Base-by-base conservation (phyloP, 805 yeast genomes). In the Danielozyma ontarioensis region DNA sequence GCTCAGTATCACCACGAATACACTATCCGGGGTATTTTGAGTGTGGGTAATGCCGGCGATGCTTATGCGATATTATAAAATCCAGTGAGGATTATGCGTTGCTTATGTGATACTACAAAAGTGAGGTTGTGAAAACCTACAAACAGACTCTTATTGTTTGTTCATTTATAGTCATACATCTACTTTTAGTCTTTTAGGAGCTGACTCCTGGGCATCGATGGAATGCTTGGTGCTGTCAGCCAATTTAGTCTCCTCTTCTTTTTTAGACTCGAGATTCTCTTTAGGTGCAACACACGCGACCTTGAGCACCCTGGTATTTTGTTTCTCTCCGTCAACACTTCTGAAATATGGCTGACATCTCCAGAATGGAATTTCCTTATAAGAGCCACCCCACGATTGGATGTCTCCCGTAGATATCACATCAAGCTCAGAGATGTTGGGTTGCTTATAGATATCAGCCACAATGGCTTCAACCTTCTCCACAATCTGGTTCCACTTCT, bases 331-430 rank as follows among this genome's bases (percentile, higher is more conserved):
- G 53, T 86, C 75, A 1, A 90, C 96, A 2, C 81, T 79, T 47
- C 98, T 72, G 68, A 90, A 90, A 54, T 85, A 83, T 2, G 98
- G 98, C 60, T 90, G 98, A 44, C 95, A 80, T 49, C 97, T 73
- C 97, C 97, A 90, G 55, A 83, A 88, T 2, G 98, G 97, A 12
- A 90, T 76, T 4, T 70, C 73, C 54, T 78, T 78, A 55, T 93
- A 90, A 11, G 69, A 48, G 1, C 95, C 95, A 30, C 95, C 95
- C 89, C 94, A 83, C 16, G 59, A 51, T 45, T 78, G 77, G 1
- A 50, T 28, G 5, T 72, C 75, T 0, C 88, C 87, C 5, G 59
- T 64, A 0, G 59, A 62, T 1, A 83, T 69, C 3, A 50, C 57
- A 49, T 87, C 96, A 13, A 70, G 40, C 32, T 70, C 72, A 3